Percentiles rank a stretch among this genome's conserved stretches.
These are phyloP conservation scores for Kondoa malvinella DNA, from an alignment of 768 basidiomycete genomes.

Conservation along the genomic window DNA sequence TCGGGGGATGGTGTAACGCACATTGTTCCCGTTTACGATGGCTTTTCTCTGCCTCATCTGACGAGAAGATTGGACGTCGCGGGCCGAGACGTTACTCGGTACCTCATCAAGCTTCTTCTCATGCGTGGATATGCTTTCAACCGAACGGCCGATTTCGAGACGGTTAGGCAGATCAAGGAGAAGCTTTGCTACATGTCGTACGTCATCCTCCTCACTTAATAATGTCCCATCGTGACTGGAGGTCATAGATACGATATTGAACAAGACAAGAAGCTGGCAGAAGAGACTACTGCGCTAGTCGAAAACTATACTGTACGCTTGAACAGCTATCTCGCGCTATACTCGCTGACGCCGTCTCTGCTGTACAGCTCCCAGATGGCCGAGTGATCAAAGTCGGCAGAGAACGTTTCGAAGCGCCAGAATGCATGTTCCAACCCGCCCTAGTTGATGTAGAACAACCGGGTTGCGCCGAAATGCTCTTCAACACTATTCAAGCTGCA, in stretches of 20 bases:
- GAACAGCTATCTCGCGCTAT: background rate
- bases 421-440: slow-evolving; percentile 99
- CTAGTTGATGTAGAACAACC: slow-evolving; percentile 75
- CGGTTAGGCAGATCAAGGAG: slow-evolving; percentile 96
- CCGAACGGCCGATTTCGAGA: slow-evolving; percentile 97
- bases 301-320: slow-evolving; percentile 76
- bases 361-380: slow-evolving; percentile 68
- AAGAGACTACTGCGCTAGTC: slow-evolving; percentile 90
- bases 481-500: slow-evolving; percentile 81
- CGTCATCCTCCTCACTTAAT: slow-evolving; percentile 19
- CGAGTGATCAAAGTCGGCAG: slow-evolving; percentile 93
- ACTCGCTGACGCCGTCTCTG: background rate
- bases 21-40: slow-evolving; percentile 96
- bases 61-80: slow-evolving; percentile 91
- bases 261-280: slow-evolving; percentile 73
- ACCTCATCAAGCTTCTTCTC: slow-evolving; percentile 94
- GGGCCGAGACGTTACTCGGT: slow-evolving; percentile 92
- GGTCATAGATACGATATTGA: slow-evolving; percentile 76
- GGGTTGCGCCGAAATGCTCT: slow-evolving; percentile 61
- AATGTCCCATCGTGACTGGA: background rate
- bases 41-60: slow-evolving; percentile 84
- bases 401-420: slow-evolving; percentile 95
- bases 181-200: slow-evolving; percentile 95
- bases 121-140: slow-evolving; percentile 99
- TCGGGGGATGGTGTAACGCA: slow-evolving; percentile 99